Conservation (phyloP, 179 eudicot species). For the Spinacia oleracea region DNA sequence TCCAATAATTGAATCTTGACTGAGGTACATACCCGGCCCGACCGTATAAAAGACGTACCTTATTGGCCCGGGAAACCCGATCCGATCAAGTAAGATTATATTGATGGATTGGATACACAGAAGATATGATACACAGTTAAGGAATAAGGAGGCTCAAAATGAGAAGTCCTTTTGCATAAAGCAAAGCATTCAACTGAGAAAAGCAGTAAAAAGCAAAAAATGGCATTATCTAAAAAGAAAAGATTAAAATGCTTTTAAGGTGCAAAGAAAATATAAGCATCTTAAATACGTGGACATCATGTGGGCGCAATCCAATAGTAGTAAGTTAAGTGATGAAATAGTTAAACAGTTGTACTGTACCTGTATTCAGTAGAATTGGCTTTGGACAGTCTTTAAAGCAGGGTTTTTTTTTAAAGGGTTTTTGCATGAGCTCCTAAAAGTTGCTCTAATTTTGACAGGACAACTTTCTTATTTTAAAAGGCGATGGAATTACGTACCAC, state of each 20-base stretch:
- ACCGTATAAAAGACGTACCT: too few relatives aligned
- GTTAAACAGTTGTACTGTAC: slow-evolving; percentile 22
- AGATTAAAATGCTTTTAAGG: slow-evolving; percentile 56
- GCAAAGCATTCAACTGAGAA: slow-evolving; percentile 42
- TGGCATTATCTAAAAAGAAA: slow-evolving; percentile 79
- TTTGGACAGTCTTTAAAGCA: slow-evolving; percentile 48
- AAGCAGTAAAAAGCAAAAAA: slow-evolving; percentile 56
- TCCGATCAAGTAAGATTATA: background rate
- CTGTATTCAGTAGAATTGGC: slow-evolving; percentile 20
- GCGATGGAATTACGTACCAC: slow-evolving; percentile 73
- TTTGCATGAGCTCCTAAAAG: slow-evolving; percentile 51
- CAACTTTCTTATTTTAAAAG: slow-evolving; percentile 63
- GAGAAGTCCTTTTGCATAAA: slow-evolving; percentile 42
- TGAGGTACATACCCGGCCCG: too few relatives aligned
- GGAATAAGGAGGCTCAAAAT: background rate
- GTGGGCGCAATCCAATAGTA: slow-evolving; percentile 39
- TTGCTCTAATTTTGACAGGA: slow-evolving; percentile 68
- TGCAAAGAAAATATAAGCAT: slow-evolving; percentile 56
- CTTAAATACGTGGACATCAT: slow-evolving; percentile 53
- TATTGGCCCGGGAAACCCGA: too few relatives aligned
- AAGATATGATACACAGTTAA: too few relatives aligned
- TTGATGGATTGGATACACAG: background rate
- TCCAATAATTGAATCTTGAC: too few relatives aligned
- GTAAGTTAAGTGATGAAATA: slow-evolving; percentile 24
- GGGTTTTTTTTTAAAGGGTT: slow-evolving; percentile 15